Evolutionary conservation across 2,329 filamentous ascomycete genomes (phyloP).

Genomic region (Graphilbum sp.): DNA sequence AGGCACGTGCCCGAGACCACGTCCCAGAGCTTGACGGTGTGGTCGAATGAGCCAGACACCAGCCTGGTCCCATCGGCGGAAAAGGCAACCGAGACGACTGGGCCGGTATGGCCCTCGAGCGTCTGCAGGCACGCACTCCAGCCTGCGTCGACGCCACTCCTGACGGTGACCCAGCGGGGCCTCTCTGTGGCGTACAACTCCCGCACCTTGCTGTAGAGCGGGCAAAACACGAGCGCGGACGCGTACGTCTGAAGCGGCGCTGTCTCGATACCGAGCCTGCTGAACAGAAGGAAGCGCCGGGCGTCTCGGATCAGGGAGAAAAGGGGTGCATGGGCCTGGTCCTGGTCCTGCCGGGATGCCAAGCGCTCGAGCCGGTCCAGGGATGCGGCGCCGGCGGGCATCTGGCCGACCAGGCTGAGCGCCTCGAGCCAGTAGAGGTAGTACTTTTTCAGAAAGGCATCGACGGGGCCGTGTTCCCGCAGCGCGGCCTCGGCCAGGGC

Average conservation of each 20-base stretch:
- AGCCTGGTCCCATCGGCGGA: background rate
- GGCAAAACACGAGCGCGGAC: constrained; percentile 18
- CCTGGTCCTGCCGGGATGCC: background rate
- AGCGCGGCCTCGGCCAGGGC: constrained; percentile 2
- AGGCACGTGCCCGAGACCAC: background rate
- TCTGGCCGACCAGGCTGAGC: constrained; percentile 17
- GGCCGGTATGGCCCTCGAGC: background rate
- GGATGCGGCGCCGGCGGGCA: constrained; percentile 11
- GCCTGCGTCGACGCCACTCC: constrained; percentile 1
- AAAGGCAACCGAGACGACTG: background rate
- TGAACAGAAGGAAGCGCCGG: constrained; percentile 15
- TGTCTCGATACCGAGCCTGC: constrained; percentile 13
- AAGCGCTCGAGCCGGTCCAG: constrained; percentile 9
- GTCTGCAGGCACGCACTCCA: constrained; percentile 4
- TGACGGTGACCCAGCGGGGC: constrained; percentile 7
- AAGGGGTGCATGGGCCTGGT: background rate
- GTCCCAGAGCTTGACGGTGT: constrained; percentile 2
- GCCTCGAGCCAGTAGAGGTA: constrained; percentile 27
- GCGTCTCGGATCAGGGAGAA: constrained; percentile 13
- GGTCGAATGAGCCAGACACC: background rate
- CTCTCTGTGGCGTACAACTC: constrained; percentile 7
- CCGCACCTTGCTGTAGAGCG: constrained; percentile 10
- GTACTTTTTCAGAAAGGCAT: constrained; percentile 18
- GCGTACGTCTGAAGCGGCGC: constrained; percentile 18
- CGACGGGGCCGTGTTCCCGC: constrained; percentile 12